phyloP scores from a whole-genome alignment of 331 rosid species.

The Cucumis variabilis region DNA sequence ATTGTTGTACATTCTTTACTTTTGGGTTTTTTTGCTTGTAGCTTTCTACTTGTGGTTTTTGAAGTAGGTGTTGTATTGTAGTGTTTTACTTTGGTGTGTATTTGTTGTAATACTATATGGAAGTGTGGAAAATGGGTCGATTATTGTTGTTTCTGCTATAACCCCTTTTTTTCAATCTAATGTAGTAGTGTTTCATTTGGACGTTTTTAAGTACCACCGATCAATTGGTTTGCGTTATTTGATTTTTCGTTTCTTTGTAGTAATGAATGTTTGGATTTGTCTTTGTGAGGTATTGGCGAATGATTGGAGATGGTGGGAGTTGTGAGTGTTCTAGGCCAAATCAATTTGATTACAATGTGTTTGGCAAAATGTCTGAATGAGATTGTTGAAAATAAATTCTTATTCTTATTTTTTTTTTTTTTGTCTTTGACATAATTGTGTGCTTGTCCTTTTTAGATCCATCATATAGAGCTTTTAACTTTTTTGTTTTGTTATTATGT shows the following conservation, averaged over 20 bases:
- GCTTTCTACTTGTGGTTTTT: too few species aligned
- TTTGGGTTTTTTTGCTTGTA: too few species aligned
- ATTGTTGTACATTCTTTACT: too few species aligned
- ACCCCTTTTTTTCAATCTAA: constrained; percentile 7
- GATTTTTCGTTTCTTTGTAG: neutral
- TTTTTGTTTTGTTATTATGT: neutral
- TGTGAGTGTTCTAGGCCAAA: neutral
- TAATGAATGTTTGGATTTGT: neutral
- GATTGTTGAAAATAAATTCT: neutral
- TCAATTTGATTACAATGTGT: neutral
- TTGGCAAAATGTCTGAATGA: neutral
- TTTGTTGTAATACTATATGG: too few species aligned
- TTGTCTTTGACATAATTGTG: neutral
- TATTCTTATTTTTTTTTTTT: too few species aligned
- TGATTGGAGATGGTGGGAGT: neutral
- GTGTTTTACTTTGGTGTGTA: too few species aligned
- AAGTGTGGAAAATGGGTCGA: too few species aligned
- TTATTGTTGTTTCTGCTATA: neutral
- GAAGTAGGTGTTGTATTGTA: too few species aligned
- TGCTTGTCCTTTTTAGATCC: neutral
- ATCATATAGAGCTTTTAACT: neutral
- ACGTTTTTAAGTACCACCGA: neutral
- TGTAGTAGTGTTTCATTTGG: neutral
- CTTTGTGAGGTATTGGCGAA: neutral
- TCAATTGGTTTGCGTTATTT: neutral